Evolutionary conservation across 2,329 filamentous ascomycete genomes (phyloP).

Genomic region (Chalaropsis ovoidea): DNA sequence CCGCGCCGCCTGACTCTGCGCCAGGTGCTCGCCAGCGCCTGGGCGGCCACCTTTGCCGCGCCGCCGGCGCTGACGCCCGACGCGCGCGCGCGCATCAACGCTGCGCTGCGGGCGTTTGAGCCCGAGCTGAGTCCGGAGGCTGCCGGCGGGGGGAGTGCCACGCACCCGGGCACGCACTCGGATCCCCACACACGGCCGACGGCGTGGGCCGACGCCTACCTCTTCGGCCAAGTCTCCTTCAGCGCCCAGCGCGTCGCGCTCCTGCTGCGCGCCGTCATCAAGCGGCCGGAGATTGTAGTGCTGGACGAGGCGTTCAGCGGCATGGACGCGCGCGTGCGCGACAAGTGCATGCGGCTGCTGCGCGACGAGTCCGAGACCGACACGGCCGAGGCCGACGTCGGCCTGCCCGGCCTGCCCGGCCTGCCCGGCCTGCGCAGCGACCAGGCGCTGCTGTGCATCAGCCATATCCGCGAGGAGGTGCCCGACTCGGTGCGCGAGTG

Average conservation of each 20-base stretch:
- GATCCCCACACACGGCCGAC: too few relatives aligned
- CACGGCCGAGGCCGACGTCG: conserved; percentile 35
- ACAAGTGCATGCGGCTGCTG: conserved; percentile 78
- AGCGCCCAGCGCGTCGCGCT: conserved; percentile 75
- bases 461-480: conserved; percentile 82
- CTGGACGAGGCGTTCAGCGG: conserved; percentile 83
- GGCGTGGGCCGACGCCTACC: conserved; percentile 55
- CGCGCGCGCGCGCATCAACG: conserved; percentile 52
- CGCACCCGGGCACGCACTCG: too few relatives aligned
- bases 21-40: conserved; percentile 71
- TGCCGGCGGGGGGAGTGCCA: conserved; percentile 26
- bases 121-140: conserved; percentile 57
- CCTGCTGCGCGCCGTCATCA: conserved; percentile 71
- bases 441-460: conserved; percentile 85
- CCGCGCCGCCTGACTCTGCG: conserved; percentile 65
- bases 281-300: conserved; percentile 69
- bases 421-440: conserved; percentile 54
- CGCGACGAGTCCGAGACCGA: too few relatives aligned
- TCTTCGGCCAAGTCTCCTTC: conserved; percentile 68
- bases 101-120: conserved; percentile 66
- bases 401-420: conserved; percentile 28
- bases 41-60: conserved; percentile 75
- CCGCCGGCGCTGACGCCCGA: conserved; percentile 53
- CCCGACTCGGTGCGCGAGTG: conserved; percentile 74
- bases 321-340: conserved; percentile 70